phyloP scores from a whole-genome alignment of 2,329 filamentous ascomycete genomes.

The Diaporthe ampelina region DNA sequence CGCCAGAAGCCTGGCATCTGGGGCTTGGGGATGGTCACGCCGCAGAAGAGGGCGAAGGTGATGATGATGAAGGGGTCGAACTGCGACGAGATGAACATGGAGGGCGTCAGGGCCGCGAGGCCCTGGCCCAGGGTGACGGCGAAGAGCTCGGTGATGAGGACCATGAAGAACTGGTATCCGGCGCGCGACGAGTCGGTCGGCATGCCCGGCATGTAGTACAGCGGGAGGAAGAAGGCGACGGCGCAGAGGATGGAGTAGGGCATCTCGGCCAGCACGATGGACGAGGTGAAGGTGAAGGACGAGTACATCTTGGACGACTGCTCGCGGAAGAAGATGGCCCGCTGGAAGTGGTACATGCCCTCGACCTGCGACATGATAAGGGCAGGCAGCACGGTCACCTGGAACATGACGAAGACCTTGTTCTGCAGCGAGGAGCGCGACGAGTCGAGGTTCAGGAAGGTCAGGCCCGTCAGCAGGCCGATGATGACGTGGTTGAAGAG shows the following conservation, averaged over 20 bases:
- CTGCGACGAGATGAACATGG: conserved; percentile 82
- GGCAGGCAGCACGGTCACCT: conserved; percentile 86
- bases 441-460: conserved; percentile 83
- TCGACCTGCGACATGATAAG: conserved; percentile 88
- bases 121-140: conserved; percentile 84
- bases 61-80: conserved; percentile 88
- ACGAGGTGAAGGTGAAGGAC: conserved; percentile 81
- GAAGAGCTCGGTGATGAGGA: conserved; percentile 88
- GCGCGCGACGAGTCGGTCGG: conserved; percentile 73
- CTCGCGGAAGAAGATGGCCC: conserved; percentile 89
- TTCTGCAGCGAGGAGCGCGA: conserved; percentile 85
- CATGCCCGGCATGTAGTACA: conserved; percentile 89
- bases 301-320: conserved; percentile 89
- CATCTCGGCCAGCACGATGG: conserved; percentile 86
- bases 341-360: conserved; percentile 84
- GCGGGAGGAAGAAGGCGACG: conserved; percentile 82
- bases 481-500: conserved; percentile 88
- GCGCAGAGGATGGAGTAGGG: conserved; percentile 87
- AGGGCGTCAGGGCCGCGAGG: conserved; percentile 82
- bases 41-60: conserved; percentile 87
- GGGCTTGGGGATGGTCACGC: conserved; percentile 83
- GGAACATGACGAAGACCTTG: conserved; percentile 91
- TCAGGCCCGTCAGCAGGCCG: conserved; percentile 82
- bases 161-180: conserved; percentile 89
- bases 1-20: conserved; percentile 86